Evolutionary conservation across 257 asterid species (phyloP).

Genomic region (Solanum verrucosum): DNA sequence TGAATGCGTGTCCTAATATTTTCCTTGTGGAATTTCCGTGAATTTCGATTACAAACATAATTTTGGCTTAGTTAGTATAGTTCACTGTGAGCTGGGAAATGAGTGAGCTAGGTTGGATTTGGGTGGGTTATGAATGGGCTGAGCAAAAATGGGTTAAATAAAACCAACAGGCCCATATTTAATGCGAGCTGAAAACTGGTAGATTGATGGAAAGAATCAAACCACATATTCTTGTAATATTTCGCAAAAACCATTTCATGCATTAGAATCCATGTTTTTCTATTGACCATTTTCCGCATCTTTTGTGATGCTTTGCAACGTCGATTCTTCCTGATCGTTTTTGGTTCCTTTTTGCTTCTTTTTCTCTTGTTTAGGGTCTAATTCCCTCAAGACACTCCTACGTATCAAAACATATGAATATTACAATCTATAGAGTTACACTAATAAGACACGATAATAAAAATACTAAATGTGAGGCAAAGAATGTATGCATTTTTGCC

Average conservation of each 20-base stretch:
- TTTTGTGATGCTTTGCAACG: neutral
- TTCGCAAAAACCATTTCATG: neutral
- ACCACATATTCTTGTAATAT: neutral
- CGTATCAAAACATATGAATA: neutral
- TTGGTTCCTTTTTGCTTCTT: neutral
- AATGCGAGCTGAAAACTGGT: neutral
- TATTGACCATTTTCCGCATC: neutral
- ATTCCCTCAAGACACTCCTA: neutral
- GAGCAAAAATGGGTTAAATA: neutral
- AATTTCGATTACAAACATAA: neutral
- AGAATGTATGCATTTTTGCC: neutral
- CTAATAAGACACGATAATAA: neutral
- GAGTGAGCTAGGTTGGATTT: neutral
- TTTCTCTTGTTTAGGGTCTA: neutral
- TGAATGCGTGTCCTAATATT: neutral
- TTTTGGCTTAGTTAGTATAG: neutral
- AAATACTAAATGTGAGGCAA: neutral
- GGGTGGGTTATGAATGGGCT: neutral
- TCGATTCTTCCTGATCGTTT: neutral
- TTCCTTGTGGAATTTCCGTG: neutral
- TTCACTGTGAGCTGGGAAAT: neutral
- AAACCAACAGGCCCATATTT: neutral
- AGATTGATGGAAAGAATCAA: neutral
- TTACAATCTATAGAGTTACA: neutral
- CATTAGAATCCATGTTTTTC: neutral